Percentiles rank a stretch among this genome's conserved stretches.
Evolutionary conservation across 306 rosid species (phyloP).

Genomic region (Cicer judaicum): DNA sequence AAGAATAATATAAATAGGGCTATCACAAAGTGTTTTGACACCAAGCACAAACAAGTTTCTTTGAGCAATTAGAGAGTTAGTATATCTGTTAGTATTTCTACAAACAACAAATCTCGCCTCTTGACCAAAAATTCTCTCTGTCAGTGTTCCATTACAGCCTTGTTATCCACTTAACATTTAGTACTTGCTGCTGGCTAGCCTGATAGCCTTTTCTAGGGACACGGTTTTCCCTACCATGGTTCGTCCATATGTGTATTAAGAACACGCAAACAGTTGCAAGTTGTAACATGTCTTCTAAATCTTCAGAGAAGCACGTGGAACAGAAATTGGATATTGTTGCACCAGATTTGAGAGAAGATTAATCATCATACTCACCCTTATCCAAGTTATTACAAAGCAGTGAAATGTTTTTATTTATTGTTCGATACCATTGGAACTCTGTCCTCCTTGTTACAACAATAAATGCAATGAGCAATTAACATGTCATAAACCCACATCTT

Average conservation of each 20-base stretch:
- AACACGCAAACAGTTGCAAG: constrained; percentile 18
- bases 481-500: constrained; percentile 32
- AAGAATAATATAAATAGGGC: too few relatives aligned
- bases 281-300: constrained; percentile 21
- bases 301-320: constrained; percentile 34
- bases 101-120: constrained; percentile 6
- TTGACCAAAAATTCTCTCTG: background rate
- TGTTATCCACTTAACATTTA: constrained; percentile 16
- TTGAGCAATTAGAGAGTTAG: background rate
- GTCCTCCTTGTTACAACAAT: constrained; percentile 16
- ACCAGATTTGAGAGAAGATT: constrained; percentile 32
- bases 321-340: constrained; percentile 9
- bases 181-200: constrained; percentile 17
- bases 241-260: constrained; percentile 1
- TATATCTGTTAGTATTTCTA: constrained; percentile 13
- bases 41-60: too few relatives aligned
- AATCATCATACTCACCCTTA: constrained; percentile 1
- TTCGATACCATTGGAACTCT: constrained; percentile 14
- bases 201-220: constrained; percentile 31
- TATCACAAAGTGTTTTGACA: too few relatives aligned
- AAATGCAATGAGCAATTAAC: constrained; percentile 13
- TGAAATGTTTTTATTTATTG: constrained; percentile 17
- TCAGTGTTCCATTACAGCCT: constrained; percentile 30
- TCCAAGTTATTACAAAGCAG: constrained; percentile 37
- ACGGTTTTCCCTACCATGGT: constrained; percentile 24